Evolutionary conservation across 345 rosid genomes (phyloP).

Genomic region (Toxicodendron radicans): DNA sequence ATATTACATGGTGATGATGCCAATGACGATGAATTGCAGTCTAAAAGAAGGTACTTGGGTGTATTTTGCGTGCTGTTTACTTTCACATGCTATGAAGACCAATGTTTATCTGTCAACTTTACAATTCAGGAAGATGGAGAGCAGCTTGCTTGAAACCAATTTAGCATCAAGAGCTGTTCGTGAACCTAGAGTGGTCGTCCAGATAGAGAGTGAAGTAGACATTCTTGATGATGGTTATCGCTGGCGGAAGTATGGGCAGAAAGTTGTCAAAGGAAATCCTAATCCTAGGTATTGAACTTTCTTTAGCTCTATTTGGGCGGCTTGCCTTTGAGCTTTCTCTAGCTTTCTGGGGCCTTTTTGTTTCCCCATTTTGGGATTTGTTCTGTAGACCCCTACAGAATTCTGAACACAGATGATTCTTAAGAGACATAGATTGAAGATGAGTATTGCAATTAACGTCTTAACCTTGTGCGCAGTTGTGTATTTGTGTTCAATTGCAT

Average conservation of each 20-base stretch:
- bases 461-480: not conserved
- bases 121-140: constrained; percentile 54
- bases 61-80: constrained; percentile 1
- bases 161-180: constrained; percentile 52
- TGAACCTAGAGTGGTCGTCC: constrained; percentile 67
- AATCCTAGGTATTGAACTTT: constrained; percentile 55
- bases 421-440: not conserved
- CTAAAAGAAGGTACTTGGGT: constrained; percentile 55
- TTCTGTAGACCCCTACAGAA: not conserved
- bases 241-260: constrained; percentile 78
- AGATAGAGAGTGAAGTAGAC: constrained; percentile 68
- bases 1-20: constrained; percentile 37
- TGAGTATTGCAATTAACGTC: not conserved
- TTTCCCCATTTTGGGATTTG: not conserved
- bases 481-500: not conserved
- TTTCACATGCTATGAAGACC: not conserved
- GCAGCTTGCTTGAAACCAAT: constrained; percentile 42
- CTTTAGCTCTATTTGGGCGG: not conserved
- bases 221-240: constrained; percentile 77
- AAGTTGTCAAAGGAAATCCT: constrained; percentile 76
- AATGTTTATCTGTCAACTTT: constrained; percentile 4
- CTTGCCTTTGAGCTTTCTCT: not conserved
- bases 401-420: not conserved
- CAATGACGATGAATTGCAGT: constrained; percentile 50
- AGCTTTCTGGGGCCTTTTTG: not conserved